A percentile compares a stretch with the other conserved stretches of the same genome.
Conservation (phyloP, 495 filamentous ascomycete species). For the Immersiella caudata region DNA sequence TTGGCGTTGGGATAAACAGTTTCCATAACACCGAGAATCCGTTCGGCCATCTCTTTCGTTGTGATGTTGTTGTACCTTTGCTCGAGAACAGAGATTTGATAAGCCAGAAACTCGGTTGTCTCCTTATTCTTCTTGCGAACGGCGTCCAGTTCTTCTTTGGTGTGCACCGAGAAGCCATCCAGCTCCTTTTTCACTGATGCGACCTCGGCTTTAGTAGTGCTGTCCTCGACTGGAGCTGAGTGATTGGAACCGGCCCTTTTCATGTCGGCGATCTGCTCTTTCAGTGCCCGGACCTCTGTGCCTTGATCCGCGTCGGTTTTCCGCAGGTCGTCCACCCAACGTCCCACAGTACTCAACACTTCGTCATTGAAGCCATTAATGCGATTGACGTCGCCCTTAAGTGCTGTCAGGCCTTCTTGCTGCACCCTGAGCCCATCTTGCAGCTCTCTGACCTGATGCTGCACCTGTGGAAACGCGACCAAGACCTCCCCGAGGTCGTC, state of each 20-base stretch:
- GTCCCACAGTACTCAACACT: not conserved
- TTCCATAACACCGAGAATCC: slow-evolving; percentile 32
- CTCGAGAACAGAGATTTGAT: slow-evolving; percentile 19
- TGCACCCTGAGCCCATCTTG: not conserved
- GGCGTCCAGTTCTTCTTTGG: not conserved
- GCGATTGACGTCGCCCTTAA: not conserved
- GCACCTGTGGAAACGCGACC: too few species aligned
- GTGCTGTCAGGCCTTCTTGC: not conserved
- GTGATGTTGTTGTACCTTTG: slow-evolving; percentile 35
- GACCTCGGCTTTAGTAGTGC: not conserved
- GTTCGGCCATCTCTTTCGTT: slow-evolving; percentile 31
- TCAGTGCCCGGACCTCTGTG: not conserved
- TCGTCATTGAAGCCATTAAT: not conserved
- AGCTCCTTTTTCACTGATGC: not conserved
- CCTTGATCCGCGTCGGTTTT: too few species aligned
- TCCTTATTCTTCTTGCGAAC: not conserved
- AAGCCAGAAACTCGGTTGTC: slow-evolving; percentile 2
- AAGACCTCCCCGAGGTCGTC: not conserved
- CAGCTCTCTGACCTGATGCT: not conserved
- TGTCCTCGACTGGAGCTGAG: not conserved
- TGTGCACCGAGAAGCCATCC: not conserved
- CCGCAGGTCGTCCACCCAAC: slow-evolving; percentile 7
- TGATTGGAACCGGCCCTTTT: not conserved
- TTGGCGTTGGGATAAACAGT: slow-evolving; percentile 23
- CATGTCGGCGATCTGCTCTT: not conserved